A percentile compares a stretch with the other conserved stretches of the same genome.
phyloP scores from a whole-genome alignment of 2,329 filamentous ascomycete species.

The Fusarium sp. region DNA sequence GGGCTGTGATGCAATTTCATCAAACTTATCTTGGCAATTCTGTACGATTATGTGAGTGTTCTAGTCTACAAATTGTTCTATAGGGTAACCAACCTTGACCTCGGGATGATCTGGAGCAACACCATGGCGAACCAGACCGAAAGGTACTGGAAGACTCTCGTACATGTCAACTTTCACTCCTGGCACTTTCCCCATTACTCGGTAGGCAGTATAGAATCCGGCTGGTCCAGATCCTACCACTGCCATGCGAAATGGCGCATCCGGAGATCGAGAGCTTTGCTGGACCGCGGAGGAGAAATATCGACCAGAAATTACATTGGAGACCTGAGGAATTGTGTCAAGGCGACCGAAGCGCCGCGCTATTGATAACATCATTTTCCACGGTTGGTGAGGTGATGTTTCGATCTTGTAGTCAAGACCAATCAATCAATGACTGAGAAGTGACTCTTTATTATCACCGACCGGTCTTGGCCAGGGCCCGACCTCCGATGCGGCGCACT shows the following conservation, averaged over 20 bases:
- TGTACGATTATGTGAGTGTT: slow-evolving; percentile 51
- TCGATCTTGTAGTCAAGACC: background rate
- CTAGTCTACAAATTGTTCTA: background rate
- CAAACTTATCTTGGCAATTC: slow-evolving; percentile 96
- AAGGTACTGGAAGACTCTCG: slow-evolving; percentile 91
- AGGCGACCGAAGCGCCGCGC: slow-evolving; percentile 12
- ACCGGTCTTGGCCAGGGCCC: slow-evolving; percentile 19
- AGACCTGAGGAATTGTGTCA: background rate
- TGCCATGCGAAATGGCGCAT: slow-evolving; percentile 78
- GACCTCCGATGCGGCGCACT: slow-evolving; percentile 13
- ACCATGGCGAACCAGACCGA: slow-evolving; percentile 90
- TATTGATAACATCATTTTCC: slow-evolving; percentile 25
- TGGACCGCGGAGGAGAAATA: slow-evolving; percentile 18
- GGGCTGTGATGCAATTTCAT: slow-evolving; percentile 83
- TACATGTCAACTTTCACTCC: slow-evolving; percentile 92
- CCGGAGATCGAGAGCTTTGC: slow-evolving; percentile 43
- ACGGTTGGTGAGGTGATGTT: background rate
- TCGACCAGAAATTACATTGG: slow-evolving; percentile 6
- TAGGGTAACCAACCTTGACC: slow-evolving; percentile 77
- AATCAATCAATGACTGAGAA: slow-evolving; percentile 5
- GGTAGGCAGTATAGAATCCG: slow-evolving; percentile 93
- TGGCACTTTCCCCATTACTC: slow-evolving; percentile 80
- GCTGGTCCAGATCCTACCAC: slow-evolving; percentile 94
- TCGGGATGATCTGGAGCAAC: slow-evolving; percentile 99
- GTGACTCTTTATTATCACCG: slow-evolving; percentile 24